phyloP scores from a whole-genome alignment of 2,329 filamentous ascomycete genomes.

The Monosporascus sp. region DNA sequence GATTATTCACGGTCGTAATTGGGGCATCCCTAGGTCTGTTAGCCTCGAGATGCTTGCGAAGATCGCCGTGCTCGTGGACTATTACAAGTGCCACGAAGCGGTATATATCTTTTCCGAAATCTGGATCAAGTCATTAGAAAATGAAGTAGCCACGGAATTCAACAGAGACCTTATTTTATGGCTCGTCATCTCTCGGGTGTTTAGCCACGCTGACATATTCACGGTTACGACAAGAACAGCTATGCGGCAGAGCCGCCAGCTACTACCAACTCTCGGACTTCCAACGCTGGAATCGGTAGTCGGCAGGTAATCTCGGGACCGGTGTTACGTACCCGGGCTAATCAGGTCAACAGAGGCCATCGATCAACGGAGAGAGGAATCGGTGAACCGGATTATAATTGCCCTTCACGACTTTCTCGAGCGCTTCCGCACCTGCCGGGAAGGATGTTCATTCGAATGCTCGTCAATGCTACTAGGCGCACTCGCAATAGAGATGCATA shows the following conservation, averaged over 20 bases:
- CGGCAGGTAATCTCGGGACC: too few relatives aligned
- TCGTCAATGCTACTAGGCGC: constrained; percentile 5
- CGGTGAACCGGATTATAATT: too few relatives aligned
- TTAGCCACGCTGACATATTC: background rate
- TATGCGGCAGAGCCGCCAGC: too few relatives aligned
- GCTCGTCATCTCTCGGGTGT: background rate
- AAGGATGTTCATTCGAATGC: constrained; percentile 4
- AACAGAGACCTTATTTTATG: background rate
- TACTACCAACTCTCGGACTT: too few relatives aligned
- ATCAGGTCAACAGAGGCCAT: too few relatives aligned
- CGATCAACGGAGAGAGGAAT: too few relatives aligned
- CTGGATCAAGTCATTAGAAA: background rate
- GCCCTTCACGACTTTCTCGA: background rate
- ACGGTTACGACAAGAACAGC: too few relatives aligned
- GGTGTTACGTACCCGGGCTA: too few relatives aligned
- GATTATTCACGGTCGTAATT: constrained; percentile 8
- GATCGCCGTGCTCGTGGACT: constrained; percentile 9
- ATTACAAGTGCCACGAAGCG: constrained; percentile 9
- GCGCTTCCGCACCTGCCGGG: background rate
- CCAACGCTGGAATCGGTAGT: too few relatives aligned
- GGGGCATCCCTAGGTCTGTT: background rate
- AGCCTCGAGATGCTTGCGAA: constrained; percentile 8
- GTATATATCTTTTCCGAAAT: background rate
- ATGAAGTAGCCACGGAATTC: background rate
- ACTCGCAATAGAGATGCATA: background rate